These are phyloP conservation scores for Alisma plantagoaquatica DNA, from an alignment of 106 monocot genomes.

Conservation along the genomic window DNA sequence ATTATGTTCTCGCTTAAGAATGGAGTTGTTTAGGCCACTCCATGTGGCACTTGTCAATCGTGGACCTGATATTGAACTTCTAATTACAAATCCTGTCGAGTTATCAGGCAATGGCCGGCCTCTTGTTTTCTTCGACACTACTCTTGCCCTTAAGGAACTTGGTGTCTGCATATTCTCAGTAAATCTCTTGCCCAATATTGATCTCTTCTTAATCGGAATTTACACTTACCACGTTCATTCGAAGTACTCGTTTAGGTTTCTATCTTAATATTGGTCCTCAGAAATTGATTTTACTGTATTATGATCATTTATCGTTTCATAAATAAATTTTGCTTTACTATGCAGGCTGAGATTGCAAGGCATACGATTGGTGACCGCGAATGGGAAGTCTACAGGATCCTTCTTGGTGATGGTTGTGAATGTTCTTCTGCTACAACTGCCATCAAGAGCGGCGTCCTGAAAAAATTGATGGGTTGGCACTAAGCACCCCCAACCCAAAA, in stretches of 20 bases:
- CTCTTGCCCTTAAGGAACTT: constrained; percentile 55
- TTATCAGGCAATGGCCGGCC: constrained; percentile 82
- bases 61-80: constrained; percentile 84
- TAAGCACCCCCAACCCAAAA: too few relatives aligned
- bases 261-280: too few relatives aligned
- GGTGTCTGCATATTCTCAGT: constrained; percentile 95
- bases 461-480: constrained; percentile 76
- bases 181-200: constrained; percentile 2
- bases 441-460: constrained; percentile 56
- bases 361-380: constrained; percentile 48
- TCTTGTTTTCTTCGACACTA: constrained; percentile 68
- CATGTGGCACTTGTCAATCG: constrained; percentile 54
- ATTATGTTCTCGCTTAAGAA: constrained; percentile 42
- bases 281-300: too few relatives aligned
- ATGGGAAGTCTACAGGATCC: constrained; percentile 92
- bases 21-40: constrained; percentile 77
- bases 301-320: too few relatives aligned
- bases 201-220: too few relatives aligned
- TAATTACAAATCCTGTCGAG: constrained; percentile 90
- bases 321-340: too few relatives aligned
- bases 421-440: constrained; percentile 38
- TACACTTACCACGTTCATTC: too few relatives aligned
- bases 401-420: constrained; percentile 81
- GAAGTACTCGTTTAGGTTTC: background rate
- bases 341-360: constrained; percentile 82